Base-by-base conservation (phyloP, 768 basidiomycete species). In the Russula sp. region DNA sequence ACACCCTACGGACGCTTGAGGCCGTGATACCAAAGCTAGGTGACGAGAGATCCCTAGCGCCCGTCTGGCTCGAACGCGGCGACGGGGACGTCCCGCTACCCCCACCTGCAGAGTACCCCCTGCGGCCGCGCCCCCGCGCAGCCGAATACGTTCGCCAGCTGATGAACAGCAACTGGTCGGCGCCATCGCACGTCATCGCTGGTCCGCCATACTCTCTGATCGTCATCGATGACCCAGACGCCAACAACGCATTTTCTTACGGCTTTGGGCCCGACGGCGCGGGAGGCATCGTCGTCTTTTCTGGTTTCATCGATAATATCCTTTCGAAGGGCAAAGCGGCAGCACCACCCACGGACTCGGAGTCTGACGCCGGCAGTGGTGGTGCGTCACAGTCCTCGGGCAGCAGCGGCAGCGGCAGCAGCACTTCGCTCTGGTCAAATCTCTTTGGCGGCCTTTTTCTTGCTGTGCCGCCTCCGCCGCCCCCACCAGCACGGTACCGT, bases 251-350 rank as follows among this genome's bases (percentile, higher is more conserved):
- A 1, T 97, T 99, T 72, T 91, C 89, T 1, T 98, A 95, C 70
- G 96, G 96, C 1, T 98, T 98, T 66, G 93, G 93, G 13, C 88
- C 91, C 3, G 84, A 93, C 68, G 89, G 91, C 41, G 91, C 87
- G 0, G 94, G 93, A 60, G 96, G 97, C 7, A 83, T 99, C 60
- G 95, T 98, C 58, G 84, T 99, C 9, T 98, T 92, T 73, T 91
- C 90, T 13, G 96, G 96, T 6, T 92, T 98, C 75, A 71, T 98
- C 52, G 90, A 98, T 70, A 86, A 93, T 58, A 86, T 98, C 55
- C 77, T 97, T 38, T 70, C 82, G 56, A 55, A 41, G 43, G 80
- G 78, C 65, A 29, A 29, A 29, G 25, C 25, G 25, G 25, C 25
- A 3, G 71, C 73, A 36, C 74, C 80, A 5, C 66, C 70, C 35